Base-by-base conservation (phyloP, 2,329 filamentous ascomycete genomes). In the Atkinsonella hypoxylon region DNA sequence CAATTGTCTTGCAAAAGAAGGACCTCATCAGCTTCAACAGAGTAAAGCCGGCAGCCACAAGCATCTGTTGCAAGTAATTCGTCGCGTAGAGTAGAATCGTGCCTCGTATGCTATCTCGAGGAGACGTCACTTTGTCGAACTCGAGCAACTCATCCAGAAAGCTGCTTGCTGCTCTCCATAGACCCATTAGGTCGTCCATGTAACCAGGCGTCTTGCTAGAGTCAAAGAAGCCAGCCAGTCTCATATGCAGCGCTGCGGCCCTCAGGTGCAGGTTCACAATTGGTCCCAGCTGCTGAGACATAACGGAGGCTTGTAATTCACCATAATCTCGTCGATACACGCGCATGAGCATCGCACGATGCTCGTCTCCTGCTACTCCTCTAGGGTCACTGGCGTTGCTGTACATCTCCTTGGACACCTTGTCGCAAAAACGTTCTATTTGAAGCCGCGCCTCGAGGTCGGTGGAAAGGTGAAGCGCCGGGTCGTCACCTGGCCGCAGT, bases 11-110 rank as follows among this genome's bases (percentile, higher is more conserved):
- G 40, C 83, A 76, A 58, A 90, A 90, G 67, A 83, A 84, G 18
- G 86, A 89, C 47, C 83, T 80, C 68, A 90, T 83, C 51, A 91
- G 73, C 60, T 90, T 91, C 54, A 90, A 74, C 45, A 93, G 70
- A 1, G 85, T 82, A 59, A 89, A 89, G 3, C 83, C 82, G 5
- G 83, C 85, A 2, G 86, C 87, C n/a, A 90, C 80, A 51, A 89
- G 79, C 83, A 91, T 90, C 65, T 91, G 87, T 62, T 89, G 82
- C 48, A 91, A 79, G 64, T 90, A 90, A 62, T 85, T 88, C 56
- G 79, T 83, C 26, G 81, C 78, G 59, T 85, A 83, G 47, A 77
- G 76, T 30, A 89, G 70, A 47, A 84, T 75, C 46, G 75, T 74
- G 8, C 78, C 74, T 48, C 68, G 67, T 36, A 66, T 69, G 45